Conservation (phyloP, 371 early-diverging fungal genomes). For the Mortierella polycephala region DNA sequence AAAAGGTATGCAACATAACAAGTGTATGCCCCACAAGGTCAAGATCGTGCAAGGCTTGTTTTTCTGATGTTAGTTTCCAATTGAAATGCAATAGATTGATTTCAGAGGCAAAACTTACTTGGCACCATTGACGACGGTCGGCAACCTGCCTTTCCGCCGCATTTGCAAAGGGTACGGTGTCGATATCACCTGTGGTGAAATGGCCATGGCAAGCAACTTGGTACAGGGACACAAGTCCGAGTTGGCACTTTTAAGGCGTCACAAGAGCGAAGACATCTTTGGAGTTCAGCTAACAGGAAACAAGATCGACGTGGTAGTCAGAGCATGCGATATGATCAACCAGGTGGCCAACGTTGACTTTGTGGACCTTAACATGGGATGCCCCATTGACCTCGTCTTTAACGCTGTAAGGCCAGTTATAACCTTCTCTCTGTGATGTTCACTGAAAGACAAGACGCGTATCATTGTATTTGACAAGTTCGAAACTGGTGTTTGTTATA, state of each 20-base stretch:
- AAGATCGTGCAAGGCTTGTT: neutral
- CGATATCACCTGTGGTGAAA: constrained; percentile 97
- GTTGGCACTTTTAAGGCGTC: constrained; percentile 91
- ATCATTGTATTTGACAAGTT: too few species aligned
- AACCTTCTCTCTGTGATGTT: neutral
- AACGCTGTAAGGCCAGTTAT: constrained; percentile 58
- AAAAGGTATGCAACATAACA: constrained; percentile 24
- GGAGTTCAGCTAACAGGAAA: constrained; percentile 90
- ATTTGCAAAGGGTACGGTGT: constrained; percentile 94
- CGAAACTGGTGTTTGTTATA: constrained; percentile 12
- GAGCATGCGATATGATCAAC: constrained; percentile 79
- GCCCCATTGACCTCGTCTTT: constrained; percentile 92
- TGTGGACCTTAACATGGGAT: constrained; percentile 96
- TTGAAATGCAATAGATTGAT: constrained; percentile 66
- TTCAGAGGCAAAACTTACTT: constrained; percentile 92
- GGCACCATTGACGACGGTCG: constrained; percentile 98
- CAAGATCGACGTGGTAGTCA: constrained; percentile 71
- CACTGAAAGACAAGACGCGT: too few species aligned
- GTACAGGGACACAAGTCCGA: constrained; percentile 82
- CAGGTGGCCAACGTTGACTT: constrained; percentile 85
- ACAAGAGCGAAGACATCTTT: constrained; percentile 90
- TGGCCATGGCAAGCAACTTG: constrained; percentile 86
- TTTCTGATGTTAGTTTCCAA: neutral
- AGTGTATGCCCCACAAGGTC: too few species aligned
- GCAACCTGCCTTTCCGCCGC: constrained; percentile 96